Conservation (phyloP, 2,329 filamentous ascomycete genomes). For the Ophiostoma angusticollis region DNA sequence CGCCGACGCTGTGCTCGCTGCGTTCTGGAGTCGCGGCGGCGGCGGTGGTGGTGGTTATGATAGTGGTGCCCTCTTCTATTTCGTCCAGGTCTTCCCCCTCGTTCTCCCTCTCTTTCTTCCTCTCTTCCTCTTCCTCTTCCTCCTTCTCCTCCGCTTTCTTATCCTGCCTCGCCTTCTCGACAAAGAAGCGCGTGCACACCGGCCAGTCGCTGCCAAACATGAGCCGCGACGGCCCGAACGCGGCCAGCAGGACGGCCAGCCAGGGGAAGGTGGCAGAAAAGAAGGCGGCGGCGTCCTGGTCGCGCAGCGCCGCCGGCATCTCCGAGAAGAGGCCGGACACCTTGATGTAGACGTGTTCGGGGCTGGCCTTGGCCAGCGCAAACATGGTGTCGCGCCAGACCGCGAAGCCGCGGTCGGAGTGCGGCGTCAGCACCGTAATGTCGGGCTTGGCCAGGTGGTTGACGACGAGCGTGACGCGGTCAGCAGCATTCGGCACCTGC, state of each 20-base stretch:
- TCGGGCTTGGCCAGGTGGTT: constrained; percentile 89
- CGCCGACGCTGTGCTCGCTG: constrained; percentile 31
- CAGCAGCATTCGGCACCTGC: constrained; percentile 37
- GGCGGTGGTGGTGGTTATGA: too few relatives aligned
- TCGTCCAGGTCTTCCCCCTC: too few relatives aligned
- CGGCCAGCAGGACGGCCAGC: constrained; percentile 57
- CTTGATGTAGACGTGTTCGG: constrained; percentile 64
- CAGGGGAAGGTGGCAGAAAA: constrained; percentile 55
- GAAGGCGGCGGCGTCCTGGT: constrained; percentile 39
- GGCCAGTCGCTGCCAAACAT: constrained; percentile 96
- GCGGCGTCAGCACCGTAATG: constrained; percentile 47
- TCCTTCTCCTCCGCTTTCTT: not conserved
- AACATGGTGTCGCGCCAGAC: constrained; percentile 60
- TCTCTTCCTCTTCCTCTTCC: constrained; percentile 27
- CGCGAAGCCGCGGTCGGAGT: constrained; percentile 44
- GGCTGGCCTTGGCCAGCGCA: constrained; percentile 47
- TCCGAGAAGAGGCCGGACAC: constrained; percentile 79
- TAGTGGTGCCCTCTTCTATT: too few relatives aligned
- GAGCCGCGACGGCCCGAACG: constrained; percentile 58
- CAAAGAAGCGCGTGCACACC: constrained; percentile 59
- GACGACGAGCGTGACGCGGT: constrained; percentile 55
- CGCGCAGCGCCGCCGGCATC: constrained; percentile 46
- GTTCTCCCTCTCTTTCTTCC: too few relatives aligned
- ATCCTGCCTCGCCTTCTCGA: constrained; percentile 9
- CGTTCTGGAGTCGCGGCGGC: not conserved